Percentiles rank a stretch among this genome's conserved stretches.
Conservation (phyloP, 805 yeast genomes). For the Starmerella gropengiesseri region DNA sequence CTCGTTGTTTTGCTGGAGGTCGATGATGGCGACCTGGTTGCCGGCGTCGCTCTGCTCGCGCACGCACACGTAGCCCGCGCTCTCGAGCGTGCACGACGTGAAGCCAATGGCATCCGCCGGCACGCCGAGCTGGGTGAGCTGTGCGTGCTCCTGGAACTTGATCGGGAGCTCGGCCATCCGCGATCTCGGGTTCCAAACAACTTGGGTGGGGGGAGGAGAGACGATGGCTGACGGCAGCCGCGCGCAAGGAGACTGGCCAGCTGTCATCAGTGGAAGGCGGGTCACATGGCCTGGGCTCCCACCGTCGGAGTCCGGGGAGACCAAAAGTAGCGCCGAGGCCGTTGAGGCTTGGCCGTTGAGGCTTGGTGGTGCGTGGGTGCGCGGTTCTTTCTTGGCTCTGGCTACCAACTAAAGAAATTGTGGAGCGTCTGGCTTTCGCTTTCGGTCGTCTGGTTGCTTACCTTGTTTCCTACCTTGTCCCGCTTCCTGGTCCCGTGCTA, state of each 20-base stretch:
- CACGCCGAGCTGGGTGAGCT: slow-evolving; percentile 76
- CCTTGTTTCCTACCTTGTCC: too few relatives aligned
- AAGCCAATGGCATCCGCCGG: slow-evolving; percentile 77
- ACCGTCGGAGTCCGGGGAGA: too few relatives aligned
- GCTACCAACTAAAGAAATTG: too few relatives aligned
- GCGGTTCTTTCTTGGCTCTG: too few relatives aligned
- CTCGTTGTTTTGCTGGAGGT: slow-evolving; percentile 64
- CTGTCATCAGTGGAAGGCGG: slow-evolving; percentile 6
- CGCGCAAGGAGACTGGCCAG: slow-evolving; percentile 9
- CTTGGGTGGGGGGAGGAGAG: not conserved
- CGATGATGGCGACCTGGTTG: slow-evolving; percentile 81
- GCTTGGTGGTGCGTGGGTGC: too few relatives aligned
- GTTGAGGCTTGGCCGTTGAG: too few relatives aligned
- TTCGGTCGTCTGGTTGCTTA: too few relatives aligned
- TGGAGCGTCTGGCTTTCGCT: too few relatives aligned
- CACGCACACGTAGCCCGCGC: slow-evolving; percentile 75
- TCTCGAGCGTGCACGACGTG: slow-evolving; percentile 87
- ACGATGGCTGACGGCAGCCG: slow-evolving; percentile 1
- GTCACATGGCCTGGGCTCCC: too few relatives aligned
- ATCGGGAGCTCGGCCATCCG: slow-evolving; percentile 66
- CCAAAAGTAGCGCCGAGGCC: too few relatives aligned
- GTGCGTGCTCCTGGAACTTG: slow-evolving; percentile 90
- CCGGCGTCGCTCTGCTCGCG: slow-evolving; percentile 39
- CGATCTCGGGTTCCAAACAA: slow-evolving; percentile 2
- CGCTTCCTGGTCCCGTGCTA: too few relatives aligned